Percentiles rank a stretch among this genome's conserved stretches.
Conservation (phyloP, 1,284 basidiomycete species). For the Pseudozyma thailandica region DNA sequence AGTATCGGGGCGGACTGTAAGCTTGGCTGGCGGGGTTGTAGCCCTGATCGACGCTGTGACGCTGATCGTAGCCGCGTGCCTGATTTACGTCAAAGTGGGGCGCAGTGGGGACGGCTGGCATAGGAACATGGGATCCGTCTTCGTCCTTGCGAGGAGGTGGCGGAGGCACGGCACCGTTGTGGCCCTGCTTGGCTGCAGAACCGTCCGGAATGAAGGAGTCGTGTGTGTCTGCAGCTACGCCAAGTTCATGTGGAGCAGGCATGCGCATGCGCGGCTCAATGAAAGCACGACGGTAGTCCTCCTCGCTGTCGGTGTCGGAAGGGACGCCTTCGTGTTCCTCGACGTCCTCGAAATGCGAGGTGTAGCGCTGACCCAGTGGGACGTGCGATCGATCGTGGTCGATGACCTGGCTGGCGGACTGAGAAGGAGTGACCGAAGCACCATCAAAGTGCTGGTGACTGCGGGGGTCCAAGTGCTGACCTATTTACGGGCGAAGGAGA, state of each 20-base stretch:
- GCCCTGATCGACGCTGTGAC: slow-evolving; percentile 25
- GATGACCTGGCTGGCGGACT: slow-evolving; percentile 68
- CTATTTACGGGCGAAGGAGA: background rate
- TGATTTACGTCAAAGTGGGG: slow-evolving; percentile 52
- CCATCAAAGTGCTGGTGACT: slow-evolving; percentile 54
- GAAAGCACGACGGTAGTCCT: slow-evolving; percentile 52
- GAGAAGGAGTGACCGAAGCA: slow-evolving; percentile 68
- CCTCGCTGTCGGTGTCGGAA: slow-evolving; percentile 52
- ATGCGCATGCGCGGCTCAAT: slow-evolving; percentile 46
- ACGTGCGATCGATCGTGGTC: slow-evolving; percentile 40
- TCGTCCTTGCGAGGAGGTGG: slow-evolving; percentile 34
- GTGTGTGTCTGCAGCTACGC: slow-evolving; percentile 41
- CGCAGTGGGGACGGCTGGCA: slow-evolving; percentile 54
- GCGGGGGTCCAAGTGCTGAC: slow-evolving; percentile 24
- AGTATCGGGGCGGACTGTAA: slow-evolving; percentile 32
- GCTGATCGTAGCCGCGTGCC: slow-evolving; percentile 41
- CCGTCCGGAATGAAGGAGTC: slow-evolving; percentile 42
- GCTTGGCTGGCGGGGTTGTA: slow-evolving; percentile 12
- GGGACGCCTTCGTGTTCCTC: slow-evolving; percentile 49
- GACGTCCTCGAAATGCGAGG: slow-evolving; percentile 56
- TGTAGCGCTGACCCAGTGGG: slow-evolving; percentile 45
- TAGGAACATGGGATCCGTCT: slow-evolving; percentile 25
- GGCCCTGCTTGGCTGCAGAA: background rate
- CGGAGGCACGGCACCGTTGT: slow-evolving; percentile 22
- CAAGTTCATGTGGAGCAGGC: slow-evolving; percentile 49